Base-by-base conservation (phyloP, 2,329 filamentous ascomycete species). In the Penicillium rolfsii region DNA sequence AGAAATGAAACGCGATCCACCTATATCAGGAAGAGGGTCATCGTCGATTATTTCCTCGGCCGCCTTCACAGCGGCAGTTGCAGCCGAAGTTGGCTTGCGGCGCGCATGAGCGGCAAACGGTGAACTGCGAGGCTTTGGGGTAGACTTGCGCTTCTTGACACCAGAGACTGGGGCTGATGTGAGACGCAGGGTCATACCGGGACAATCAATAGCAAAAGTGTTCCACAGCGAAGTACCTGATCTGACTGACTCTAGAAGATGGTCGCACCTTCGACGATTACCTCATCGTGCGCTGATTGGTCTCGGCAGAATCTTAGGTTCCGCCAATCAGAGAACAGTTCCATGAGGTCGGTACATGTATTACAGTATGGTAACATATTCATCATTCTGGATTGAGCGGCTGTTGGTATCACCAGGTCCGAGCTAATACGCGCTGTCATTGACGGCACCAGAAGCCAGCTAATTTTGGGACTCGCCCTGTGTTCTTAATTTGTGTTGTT, bases 1-100 rank as follows among this genome's bases (percentile, higher is more conserved):
- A 5, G 82, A 73, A 2, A 87, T 77, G 30, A 80, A 81, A 8
- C 77, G 78, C 7, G 84, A 79, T 4, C 79, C 69, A 22, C 84
- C 85, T 4, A 80, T 72, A 60, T 87, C 84, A 2, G 83, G 80
- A 3, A 88, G 76, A 7, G 73, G 73, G 22, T 81, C 79, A 14
- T 70, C 65, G 24, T 73, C 67, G 24, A 70, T 67, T 22, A 55
- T 41, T 46, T 71, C 67, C 38, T 64, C 57, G 59, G 69, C 49
- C 22, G 71, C 58, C 53, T 74, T 73, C 55, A 66, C 63, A 40
- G 65, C 53, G 45, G 53, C 62, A 24, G 70, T 63, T 36, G 73
- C 68, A 48, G 69, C 65, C 19, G 70, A 61, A 41, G 66, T 67
- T 16, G 77, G 71, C 67, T 82, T 82, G 55, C 70, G 74, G 54